Conservation (phyloP, 73 alveolate genomes). For the Paramecium tetraurelia region DNA sequence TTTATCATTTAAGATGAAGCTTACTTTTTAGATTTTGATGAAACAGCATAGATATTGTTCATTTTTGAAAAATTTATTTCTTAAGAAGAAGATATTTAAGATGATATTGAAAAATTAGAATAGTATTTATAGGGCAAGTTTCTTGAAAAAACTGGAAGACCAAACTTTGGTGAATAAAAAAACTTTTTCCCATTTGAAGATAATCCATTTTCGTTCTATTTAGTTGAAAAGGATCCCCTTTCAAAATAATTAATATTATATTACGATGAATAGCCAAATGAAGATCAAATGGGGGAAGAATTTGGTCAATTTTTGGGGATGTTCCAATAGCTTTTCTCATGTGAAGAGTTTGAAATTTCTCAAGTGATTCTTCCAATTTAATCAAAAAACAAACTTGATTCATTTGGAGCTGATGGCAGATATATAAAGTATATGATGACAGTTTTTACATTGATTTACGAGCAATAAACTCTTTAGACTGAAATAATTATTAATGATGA, state of each 20-base stretch:
- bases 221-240: not conserved
- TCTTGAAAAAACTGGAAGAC: not conserved
- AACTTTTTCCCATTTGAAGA: constrained; percentile 17
- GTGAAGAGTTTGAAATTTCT: not conserved
- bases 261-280: not conserved
- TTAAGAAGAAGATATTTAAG: not conserved
- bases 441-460: not conserved
- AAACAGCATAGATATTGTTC: not conserved
- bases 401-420: not conserved
- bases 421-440: not conserved
- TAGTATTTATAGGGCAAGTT: not conserved
- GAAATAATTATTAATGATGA: not conserved
- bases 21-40: constrained; percentile 28
- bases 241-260: not conserved
- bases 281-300: not conserved
- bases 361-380: not conserved
- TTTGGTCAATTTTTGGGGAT: not conserved
- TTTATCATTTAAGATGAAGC: not conserved
- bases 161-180: not conserved
- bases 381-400: not conserved
- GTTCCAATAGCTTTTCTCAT: not conserved
- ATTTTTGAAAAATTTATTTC: not conserved
- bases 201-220: not conserved
- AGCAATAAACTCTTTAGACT: not conserved
- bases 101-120: not conserved